Evolutionary conservation across 805 yeast species (phyloP).

Genomic region (Nakazawaea peltata): DNA sequence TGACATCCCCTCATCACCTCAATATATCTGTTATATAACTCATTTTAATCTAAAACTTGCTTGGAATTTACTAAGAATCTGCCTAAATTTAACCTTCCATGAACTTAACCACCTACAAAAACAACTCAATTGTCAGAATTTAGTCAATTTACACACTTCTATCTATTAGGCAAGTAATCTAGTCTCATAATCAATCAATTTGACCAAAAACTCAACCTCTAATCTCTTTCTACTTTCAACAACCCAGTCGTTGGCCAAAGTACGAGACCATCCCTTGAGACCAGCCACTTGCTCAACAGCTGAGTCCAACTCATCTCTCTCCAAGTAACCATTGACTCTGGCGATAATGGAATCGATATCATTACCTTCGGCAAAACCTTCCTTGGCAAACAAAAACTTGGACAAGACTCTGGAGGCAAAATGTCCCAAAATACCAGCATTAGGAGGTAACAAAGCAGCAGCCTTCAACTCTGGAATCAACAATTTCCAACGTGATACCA

Average conservation of each 20-base stretch:
- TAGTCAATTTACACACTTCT: not conserved
- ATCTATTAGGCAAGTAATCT: conserved; percentile 32
- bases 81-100: conserved; percentile 12
- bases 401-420: conserved; percentile 73
- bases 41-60: not conserved
- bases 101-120: too few species aligned
- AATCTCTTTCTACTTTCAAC: conserved; percentile 81
- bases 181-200: conserved; percentile 59
- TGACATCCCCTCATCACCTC: too few species aligned
- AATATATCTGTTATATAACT: too few species aligned
- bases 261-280: conserved; percentile 89
- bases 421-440: conserved; percentile 94
- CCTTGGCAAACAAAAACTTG: conserved; percentile 64
- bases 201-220: conserved; percentile 77
- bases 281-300: conserved; percentile 91
- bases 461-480: conserved; percentile 82
- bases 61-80: conserved; percentile 5
- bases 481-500: conserved; percentile 70
- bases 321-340: conserved; percentile 68
- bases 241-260: conserved; percentile 88
- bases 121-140: not conserved
- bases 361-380: conserved; percentile 59
- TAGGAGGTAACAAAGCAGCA: conserved; percentile 85
- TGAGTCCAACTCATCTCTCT: conserved; percentile 67
- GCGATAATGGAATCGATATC: conserved; percentile 88